Base-by-base conservation (phyloP, 345 rosid genomes). In the Camelina neglecta region DNA sequence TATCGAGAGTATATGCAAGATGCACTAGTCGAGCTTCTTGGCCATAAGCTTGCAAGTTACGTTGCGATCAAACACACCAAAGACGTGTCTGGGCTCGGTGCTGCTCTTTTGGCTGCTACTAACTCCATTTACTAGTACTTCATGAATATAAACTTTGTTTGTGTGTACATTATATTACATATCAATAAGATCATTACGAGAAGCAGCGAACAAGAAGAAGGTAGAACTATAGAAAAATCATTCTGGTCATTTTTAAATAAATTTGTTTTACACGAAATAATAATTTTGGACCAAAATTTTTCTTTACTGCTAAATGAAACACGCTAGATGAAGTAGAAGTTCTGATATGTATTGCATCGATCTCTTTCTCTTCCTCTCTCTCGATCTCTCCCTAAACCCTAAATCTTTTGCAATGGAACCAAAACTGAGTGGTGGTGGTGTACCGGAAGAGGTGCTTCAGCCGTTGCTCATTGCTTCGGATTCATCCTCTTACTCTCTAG, bases 81-180 rank as follows among this genome's bases (percentile, higher is more conserved):
- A 85, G 97, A 93, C 8, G 91, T 94, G 7, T 91, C 98, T 8
- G 98, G 97, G 4, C 85, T 91, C 2, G 98, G 97, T 23, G 98
- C 97, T 60, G 97, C 97, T 58, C 86, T 91, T 24, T 70, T 91
- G 85, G 98, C 98, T 35, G 91, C 97, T 8, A 72, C 95, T 49
- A 89, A 89, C 84, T 89, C 96, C 20, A 86, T 74, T 80, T 88
- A 86, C 57, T 55, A 56, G 58, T 74, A 39, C 59, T 35, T 57
- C 39, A 47, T 47, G 50, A 62, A 15, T 44, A 20, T 16, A n/a
- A 4, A 42, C 4, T 51, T 61, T 72, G 61, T 61, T 61, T 61
- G 29, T 61, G 51, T 72, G 60, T 50, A 41, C 67, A 71, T 54
- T 54, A 33, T 64, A 12, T 41, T 24, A 56, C 8, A 8, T 49